phyloP scores from a whole-genome alignment of 192 early-diverging fungal species.

The Coemansia sp. region DNA sequence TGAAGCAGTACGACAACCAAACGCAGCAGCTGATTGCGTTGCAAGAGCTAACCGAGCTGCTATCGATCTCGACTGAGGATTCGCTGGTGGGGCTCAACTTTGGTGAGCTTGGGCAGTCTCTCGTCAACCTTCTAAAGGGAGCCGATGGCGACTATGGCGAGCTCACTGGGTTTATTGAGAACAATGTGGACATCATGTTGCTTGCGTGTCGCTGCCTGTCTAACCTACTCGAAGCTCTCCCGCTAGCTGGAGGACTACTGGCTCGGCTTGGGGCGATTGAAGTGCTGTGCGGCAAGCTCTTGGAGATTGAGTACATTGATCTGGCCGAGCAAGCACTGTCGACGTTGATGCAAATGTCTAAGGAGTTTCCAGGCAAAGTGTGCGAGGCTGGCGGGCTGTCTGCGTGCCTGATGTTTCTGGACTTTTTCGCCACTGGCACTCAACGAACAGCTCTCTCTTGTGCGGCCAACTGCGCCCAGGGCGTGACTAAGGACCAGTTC shows the following conservation, averaged over 20 bases:
- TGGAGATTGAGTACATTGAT: constrained; percentile 90
- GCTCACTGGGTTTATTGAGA: constrained; percentile 11
- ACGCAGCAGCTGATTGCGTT: constrained; percentile 80
- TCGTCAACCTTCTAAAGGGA: constrained; percentile 66
- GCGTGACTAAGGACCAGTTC: constrained; percentile 60
- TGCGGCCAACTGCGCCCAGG: constrained; percentile 67
- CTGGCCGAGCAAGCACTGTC: constrained; percentile 85
- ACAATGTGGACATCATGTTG: constrained; percentile 79
- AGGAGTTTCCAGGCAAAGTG: constrained; percentile 29
- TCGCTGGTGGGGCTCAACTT: constrained; percentile 66
- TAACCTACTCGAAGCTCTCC: constrained; percentile 90
- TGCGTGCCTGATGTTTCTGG: constrained; percentile 80
- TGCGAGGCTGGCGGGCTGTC: constrained; percentile 69
- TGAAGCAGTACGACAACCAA: constrained; percentile 62
- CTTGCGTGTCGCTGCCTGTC: constrained; percentile 88
- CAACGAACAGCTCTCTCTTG: constrained; percentile 82
- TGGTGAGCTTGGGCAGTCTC: constrained; percentile 67
- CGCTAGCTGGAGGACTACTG: constrained; percentile 64
- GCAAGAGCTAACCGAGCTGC: constrained; percentile 78
- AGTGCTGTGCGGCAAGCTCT: constrained; percentile 74
- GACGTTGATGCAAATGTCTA: constrained; percentile 74
- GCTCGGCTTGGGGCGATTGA: constrained; percentile 70
- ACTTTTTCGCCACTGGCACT: constrained; percentile 86
- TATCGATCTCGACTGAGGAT: constrained; percentile 80
- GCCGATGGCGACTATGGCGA: constrained; percentile 40